Base-by-base conservation (phyloP, 805 yeast species). In the Yarrowia divulgata region DNA sequence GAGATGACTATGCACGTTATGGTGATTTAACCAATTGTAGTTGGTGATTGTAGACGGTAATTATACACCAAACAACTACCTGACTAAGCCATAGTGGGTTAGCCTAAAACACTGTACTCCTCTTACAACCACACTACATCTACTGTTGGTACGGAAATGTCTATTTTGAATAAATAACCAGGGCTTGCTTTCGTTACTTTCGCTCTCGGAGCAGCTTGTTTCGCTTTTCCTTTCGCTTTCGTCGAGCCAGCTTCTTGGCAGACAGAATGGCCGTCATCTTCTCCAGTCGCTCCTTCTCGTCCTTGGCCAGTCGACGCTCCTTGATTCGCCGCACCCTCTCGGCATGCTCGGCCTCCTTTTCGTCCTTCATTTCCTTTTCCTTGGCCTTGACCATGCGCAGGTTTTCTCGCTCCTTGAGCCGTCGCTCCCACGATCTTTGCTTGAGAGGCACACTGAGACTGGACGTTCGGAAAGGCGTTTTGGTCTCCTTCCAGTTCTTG, bases 121-220 rank as follows among this genome's bases (percentile, higher is more conserved):
- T n/a, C n/a, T n/a, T n/a, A n/a, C n/a, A n/a, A n/a, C n/a, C n/a
- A n/a, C n/a, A n/a, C n/a, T n/a, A n/a, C n/a, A n/a, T n/a, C n/a
- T n/a, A n/a, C n/a, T n/a, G n/a, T n/a, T n/a, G n/a, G n/a, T n/a
- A n/a, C n/a, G n/a, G n/a, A n/a, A n/a, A n/a, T n/a, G n/a, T n/a
- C 29, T 23, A 23, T 23, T 23, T 34, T 50, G 19, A 40, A 57
- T 60, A 46, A 48, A 68, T 57, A 29, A 63, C 45, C 43, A 52
- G 2, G n/a, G n/a, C n/a, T n/a, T n/a, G n/a, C n/a, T n/a, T n/a
- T 16, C 46, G 18, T 18, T 55, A 62, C 69, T 73, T 90, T 79
- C 98, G 97, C 77, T 93, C 98, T 78, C 89, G 92, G 77, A 93
- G 87, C 75, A 93, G 82, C 81, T 94, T 94, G 82, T 93, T 94